phyloP scores from a whole-genome alignment of 2,329 filamentous ascomycete genomes.

The Paecilomyces formosus region DNA sequence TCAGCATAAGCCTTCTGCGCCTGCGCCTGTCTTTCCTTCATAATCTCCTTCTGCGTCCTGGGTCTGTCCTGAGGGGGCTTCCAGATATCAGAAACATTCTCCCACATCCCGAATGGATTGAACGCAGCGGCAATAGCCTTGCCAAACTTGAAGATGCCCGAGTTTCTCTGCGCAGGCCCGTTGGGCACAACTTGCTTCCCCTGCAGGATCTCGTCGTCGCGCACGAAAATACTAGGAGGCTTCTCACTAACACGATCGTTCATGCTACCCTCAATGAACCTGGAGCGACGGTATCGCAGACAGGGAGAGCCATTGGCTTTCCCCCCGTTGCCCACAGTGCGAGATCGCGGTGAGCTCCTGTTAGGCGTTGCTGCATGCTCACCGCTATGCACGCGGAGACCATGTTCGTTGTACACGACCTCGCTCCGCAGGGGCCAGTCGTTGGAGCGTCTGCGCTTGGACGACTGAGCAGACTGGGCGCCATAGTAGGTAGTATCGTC shows the following conservation, averaged over 20 bases:
- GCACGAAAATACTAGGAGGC: conserved; percentile 63
- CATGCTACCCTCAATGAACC: conserved; percentile 74
- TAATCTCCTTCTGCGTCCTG: conserved; percentile 34
- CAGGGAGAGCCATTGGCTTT: conserved; percentile 1
- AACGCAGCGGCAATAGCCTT: conserved; percentile 48
- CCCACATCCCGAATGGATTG: conserved; percentile 45
- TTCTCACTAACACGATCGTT: conserved; percentile 66
- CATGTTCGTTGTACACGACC: conserved; percentile 8
- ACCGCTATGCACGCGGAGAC: conserved; percentile 4
- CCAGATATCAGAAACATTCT: conserved; percentile 35
- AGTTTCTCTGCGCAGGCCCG: conserved; percentile 22
- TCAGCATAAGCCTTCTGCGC: conserved; percentile 47
- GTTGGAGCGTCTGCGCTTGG: conserved; percentile 37
- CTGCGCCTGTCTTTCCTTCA: conserved; percentile 36
- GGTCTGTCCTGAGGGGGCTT: conserved; percentile 37
- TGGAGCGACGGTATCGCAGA: conserved; percentile 50
- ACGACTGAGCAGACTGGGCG: conserved; percentile 17
- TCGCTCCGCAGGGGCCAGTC: conserved; percentile 35
- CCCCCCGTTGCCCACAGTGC: background rate
- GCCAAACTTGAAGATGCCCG: conserved; percentile 49
- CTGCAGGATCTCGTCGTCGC: conserved; percentile 20
- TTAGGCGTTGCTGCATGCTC: conserved; percentile 5
- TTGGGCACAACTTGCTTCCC: conserved; percentile 2
- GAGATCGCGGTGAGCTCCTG: conserved; percentile 8
- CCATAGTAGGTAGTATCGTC: background rate